phyloP scores from a whole-genome alignment of 768 basidiomycete genomes.

The Macrolepiota albuminosa region DNA sequence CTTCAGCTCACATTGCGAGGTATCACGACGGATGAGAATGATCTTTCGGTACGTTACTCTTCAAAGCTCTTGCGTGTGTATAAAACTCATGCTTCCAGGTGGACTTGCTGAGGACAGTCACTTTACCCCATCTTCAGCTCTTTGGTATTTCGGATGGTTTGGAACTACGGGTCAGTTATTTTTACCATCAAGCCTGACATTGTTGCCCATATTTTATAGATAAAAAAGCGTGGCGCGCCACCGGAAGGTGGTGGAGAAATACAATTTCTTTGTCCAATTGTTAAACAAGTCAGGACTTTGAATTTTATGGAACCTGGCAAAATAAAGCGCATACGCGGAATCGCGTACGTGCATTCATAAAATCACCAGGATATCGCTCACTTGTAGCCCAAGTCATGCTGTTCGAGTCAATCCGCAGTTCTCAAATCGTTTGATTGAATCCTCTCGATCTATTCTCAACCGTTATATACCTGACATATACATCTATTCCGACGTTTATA shows the following conservation, averaged over 20 bases:
- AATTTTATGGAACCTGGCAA: conserved; percentile 91
- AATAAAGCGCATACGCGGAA: conserved; percentile 91
- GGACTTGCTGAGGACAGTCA: conserved; percentile 85
- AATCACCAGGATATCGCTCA: not conserved
- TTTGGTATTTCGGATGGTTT: conserved; percentile 90
- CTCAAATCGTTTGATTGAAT: conserved; percentile 96
- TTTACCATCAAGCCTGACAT: not conserved
- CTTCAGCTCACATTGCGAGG: conserved; percentile 79
- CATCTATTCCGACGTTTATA: conserved; percentile 97
- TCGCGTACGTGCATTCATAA: conserved; percentile 61
- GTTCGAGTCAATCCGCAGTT: conserved; percentile 97
- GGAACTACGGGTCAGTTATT: conserved; percentile 67
- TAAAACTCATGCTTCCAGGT: conserved; percentile 44
- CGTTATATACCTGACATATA: conserved; percentile 98
- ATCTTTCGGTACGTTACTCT: conserved; percentile 66
- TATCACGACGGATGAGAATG: conserved; percentile 88
- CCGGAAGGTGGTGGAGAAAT: conserved; percentile 93
- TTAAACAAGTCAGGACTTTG: conserved; percentile 87
- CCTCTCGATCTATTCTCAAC: conserved; percentile 88
- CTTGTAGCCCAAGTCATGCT: conserved; percentile 62
- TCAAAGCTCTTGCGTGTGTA: not conserved
- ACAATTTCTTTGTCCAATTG: conserved; percentile 88
- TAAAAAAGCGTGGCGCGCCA: conserved; percentile 89
- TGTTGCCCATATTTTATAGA: conserved; percentile 39
- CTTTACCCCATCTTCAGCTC: conserved; percentile 83